Percentiles rank a stretch among this genome's conserved stretches.
Conservation (phyloP, 2,329 filamentous ascomycete species). For the Sporothrix brunneoviolacea region DNA sequence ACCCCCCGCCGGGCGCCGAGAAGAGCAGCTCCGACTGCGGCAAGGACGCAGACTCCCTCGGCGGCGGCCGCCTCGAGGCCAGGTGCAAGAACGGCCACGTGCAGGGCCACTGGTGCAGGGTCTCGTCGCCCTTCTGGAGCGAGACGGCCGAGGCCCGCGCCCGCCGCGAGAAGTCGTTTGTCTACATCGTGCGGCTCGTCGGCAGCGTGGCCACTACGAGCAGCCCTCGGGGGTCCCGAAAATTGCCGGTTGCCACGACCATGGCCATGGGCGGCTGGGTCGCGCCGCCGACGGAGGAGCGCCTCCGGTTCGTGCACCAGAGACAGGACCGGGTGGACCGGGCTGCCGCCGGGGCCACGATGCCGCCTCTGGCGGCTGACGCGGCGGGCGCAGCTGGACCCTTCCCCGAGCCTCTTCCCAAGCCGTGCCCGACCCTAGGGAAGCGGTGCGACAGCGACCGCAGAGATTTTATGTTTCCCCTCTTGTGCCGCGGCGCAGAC, state of each 20-base stretch:
- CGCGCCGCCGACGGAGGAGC: constrained; percentile 21
- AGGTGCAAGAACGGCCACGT: too few species aligned
- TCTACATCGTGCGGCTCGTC: constrained; percentile 22
- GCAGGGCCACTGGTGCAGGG: too few species aligned
- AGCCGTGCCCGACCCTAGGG: too few species aligned
- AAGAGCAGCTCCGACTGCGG: too few species aligned
- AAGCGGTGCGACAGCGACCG: background rate
- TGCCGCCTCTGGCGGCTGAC: too few species aligned
- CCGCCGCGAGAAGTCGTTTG: constrained; percentile 15
- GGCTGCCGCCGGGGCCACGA: too few species aligned
- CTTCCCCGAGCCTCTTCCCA: too few species aligned
- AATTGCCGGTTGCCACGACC: background rate
- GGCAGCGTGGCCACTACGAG: constrained; percentile 1
- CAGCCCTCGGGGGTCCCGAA: background rate
- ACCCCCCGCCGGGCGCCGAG: too few species aligned
- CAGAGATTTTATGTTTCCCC: background rate
- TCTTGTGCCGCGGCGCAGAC: constrained; percentile 14
- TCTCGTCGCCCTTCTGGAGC: background rate
- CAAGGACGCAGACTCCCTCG: too few species aligned
- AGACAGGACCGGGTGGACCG: background rate
- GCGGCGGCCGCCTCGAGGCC: too few species aligned
- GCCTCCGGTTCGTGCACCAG: background rate
- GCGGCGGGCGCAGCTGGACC: too few species aligned
- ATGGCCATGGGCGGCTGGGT: constrained; percentile 21
- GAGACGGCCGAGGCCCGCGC: background rate